phyloP scores from a whole-genome alignment of 2,329 filamentous ascomycete species.

The Fusarium miscanthi region DNA sequence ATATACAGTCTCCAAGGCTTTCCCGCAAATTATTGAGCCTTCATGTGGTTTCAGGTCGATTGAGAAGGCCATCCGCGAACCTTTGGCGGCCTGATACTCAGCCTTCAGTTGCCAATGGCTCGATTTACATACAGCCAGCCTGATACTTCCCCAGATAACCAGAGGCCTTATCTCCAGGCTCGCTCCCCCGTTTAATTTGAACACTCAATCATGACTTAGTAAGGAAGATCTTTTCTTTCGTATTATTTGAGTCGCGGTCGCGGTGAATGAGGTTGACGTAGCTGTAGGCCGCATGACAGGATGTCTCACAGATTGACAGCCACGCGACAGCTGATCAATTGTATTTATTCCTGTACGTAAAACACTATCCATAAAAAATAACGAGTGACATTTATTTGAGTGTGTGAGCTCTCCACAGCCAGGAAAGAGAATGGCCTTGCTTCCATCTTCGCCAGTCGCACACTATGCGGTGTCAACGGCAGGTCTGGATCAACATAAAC shows the following conservation, averaged over 20 bases:
- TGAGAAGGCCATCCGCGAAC: no score
- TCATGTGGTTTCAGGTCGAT: neutral
- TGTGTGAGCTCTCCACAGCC: neutral
- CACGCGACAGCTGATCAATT: neutral
- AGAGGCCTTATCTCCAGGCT: neutral
- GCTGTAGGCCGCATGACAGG: neutral
- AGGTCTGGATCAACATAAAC: neutral
- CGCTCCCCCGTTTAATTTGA: fast-evolving
- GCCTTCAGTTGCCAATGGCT: no score
- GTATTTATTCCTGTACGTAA: fast-evolving
- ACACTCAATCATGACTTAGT: fast-evolving
- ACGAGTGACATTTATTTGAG: fast-evolving
- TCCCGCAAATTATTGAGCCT: neutral
- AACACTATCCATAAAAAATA: neutral
- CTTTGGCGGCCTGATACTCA: no score
- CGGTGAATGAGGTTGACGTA: neutral
- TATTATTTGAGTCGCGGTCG: neutral
- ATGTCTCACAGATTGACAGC: neutral
- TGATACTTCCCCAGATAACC: neutral
- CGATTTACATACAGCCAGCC: neutral
- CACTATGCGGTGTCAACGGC: neutral
- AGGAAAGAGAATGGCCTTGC: neutral
- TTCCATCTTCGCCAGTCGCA: neutral
- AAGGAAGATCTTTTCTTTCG: neutral
- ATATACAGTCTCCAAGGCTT: neutral